Base-by-base conservation (phyloP, 2,329 filamentous ascomycete genomes). In the Cadophora luteo-olivacea region DNA sequence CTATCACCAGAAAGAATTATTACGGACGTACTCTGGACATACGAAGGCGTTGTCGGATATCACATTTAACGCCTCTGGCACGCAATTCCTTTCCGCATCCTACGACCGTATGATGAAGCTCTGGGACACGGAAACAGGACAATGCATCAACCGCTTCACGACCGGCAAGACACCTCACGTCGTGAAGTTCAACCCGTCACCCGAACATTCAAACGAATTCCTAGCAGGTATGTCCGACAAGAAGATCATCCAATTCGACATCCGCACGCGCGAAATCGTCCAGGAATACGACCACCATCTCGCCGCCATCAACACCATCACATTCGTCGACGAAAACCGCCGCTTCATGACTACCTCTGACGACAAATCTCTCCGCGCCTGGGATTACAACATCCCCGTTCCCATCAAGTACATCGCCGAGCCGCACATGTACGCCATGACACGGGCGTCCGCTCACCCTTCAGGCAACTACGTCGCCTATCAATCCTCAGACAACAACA, bases 261-360 rank as follows among this genome's bases (percentile, higher is more conserved):
- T 90, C 1, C 88, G 97, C 33, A 89, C 90, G 7, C 82, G 84
- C 69, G 89, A 97, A 75, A 86, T 96, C 68, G 92, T 97, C 14
- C 97, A 99, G 78, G 96, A 98, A 83, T 99, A 99, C 82, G 95
- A 99, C 78, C 96, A 99, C 80, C 96, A 99, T 79, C 84, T 99
- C 70, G 96, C 94, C n/a, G 93, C 96, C 29, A 91, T 99, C 83
- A 99, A 99, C 82, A 98, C 96, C 11, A 93, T 99, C 73, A 96
- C 93, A 4, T 99, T 98, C 80, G 93, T 97, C 73, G 96, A 99
- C 79, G 90, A 97, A 68, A 93, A 94, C 80, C 90, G 95, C 45
- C 92, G 97, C 51, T 99, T 99, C 85, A 96, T 99, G 84, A 97
- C 95, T 32, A 99, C 97, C 0, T 97, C 93, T 0, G 96, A 99